A percentile compares a stretch with the other conserved stretches of the same genome.
These are phyloP conservation scores for Phytopythium vexans DNA, from an alignment of 352 stramenopile genomes.

Conservation along the genomic window DNA sequence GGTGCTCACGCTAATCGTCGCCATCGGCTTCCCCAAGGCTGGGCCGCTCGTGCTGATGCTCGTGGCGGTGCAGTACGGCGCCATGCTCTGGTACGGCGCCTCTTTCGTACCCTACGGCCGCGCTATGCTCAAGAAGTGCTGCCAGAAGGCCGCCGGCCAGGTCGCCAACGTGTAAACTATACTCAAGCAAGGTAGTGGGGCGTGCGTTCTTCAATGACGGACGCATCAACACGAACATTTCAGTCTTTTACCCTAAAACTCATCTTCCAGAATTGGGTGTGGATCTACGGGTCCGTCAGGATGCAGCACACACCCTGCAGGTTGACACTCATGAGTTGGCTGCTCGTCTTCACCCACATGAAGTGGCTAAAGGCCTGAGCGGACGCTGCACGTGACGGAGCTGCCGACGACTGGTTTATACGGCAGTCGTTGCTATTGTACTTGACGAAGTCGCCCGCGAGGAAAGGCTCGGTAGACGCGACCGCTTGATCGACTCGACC, in stretches of 20 bases:
- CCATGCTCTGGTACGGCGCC: conserved; percentile 83
- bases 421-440: conserved; percentile 47
- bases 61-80: conserved; percentile 73
- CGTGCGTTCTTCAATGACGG: too few relatives aligned
- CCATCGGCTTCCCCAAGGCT: conserved; percentile 66
- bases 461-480: conserved; percentile 27
- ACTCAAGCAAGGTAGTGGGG: too few relatives aligned
- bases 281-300: conserved; percentile 47
- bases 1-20: conserved; percentile 68
- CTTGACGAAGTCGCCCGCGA: conserved; percentile 37
- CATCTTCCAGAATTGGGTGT: conserved; percentile 5
- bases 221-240: conserved; percentile 11
- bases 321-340: conserved; percentile 36
- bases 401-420: conserved; percentile 6
- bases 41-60: conserved; percentile 65
- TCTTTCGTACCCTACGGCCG: conserved; percentile 81
- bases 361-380: conserved; percentile 46
- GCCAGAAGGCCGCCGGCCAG: conserved; percentile 49
- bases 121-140: conserved; percentile 73
- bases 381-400: conserved; percentile 5
- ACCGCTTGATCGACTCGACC: too few relatives aligned
- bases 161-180: conserved; percentile 24
- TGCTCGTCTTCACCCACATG: conserved; percentile 30
- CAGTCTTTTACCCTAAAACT: background rate
- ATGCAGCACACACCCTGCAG: conserved; percentile 36